Conservation (phyloP, 1,284 basidiomycete species). For the Puccinia coronata region DNA sequence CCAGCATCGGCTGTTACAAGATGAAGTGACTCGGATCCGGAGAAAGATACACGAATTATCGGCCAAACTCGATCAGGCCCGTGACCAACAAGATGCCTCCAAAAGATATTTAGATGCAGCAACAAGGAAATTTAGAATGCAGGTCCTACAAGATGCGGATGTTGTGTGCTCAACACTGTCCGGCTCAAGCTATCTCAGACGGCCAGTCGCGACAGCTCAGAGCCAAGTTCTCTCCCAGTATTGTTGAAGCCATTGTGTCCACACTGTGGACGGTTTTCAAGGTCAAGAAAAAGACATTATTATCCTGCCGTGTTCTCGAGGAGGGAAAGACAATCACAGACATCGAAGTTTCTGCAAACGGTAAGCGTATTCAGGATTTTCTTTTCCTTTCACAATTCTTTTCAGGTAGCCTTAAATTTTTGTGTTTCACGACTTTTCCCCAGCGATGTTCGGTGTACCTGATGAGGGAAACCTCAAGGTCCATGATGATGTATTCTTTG, state of each 20-base stretch:
- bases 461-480: slow-evolving; percentile 20
- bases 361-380: slow-evolving; percentile 31
- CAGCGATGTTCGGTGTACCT: slow-evolving; percentile 14
- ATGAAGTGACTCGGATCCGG: slow-evolving; percentile 64
- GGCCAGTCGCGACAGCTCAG: slow-evolving; percentile 75
- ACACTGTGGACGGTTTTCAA: slow-evolving; percentile 97
- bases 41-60: slow-evolving; percentile 70
- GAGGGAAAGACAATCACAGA: slow-evolving; percentile 65
- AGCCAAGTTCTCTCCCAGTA: slow-evolving; percentile 71
- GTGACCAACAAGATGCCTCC: slow-evolving; percentile 75
- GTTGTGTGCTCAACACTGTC: slow-evolving; percentile 93
- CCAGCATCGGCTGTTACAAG: slow-evolving; percentile 63
- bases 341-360: slow-evolving; percentile 66
- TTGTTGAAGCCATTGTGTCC: slow-evolving; percentile 78
- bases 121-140: slow-evolving; percentile 70
- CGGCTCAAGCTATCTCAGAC: slow-evolving; percentile 82
- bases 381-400: background rate
- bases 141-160: slow-evolving; percentile 82
- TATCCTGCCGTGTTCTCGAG: slow-evolving; percentile 86
- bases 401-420: background rate
- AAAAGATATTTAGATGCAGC: slow-evolving; percentile 73
- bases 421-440: slow-evolving; percentile 64
- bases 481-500: slow-evolving; percentile 57
- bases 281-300: slow-evolving; percentile 97
- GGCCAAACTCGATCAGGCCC: slow-evolving; percentile 72